These are phyloP conservation scores for Ceratopteris richardii DNA, from an alignment of 75 land plant species.

Conservation along the genomic window DNA sequence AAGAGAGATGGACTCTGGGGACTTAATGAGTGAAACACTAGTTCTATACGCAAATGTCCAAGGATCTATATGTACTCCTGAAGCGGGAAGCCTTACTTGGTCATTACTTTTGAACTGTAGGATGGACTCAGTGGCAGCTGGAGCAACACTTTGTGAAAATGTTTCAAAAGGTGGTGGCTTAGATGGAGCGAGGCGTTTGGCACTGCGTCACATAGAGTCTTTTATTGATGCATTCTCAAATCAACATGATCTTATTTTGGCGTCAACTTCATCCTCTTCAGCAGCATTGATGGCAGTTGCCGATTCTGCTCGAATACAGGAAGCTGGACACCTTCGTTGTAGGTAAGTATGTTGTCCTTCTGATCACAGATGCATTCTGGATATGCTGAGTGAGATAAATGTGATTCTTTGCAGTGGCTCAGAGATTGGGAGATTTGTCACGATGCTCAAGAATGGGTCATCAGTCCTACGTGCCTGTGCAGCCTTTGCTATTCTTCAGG, in stretches of 20 bases:
- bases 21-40: too few relatives aligned
- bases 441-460: constrained; percentile 77
- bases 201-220: constrained; percentile 74
- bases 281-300: constrained; percentile 66
- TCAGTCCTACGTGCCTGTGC: constrained; percentile 81
- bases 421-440: constrained; percentile 88
- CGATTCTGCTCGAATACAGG: constrained; percentile 79
- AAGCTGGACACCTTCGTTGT: constrained; percentile 99
- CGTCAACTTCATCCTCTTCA: constrained; percentile 68
- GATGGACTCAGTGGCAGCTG: constrained; percentile 69
- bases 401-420: constrained; percentile 51
- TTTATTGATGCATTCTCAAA: constrained; percentile 75
- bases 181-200: constrained; percentile 73
- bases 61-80: too few relatives aligned
- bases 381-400: too few relatives aligned
- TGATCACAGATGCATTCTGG: neutral
- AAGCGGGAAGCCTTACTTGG: too few relatives aligned
- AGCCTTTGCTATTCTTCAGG: constrained; percentile 98
- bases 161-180: constrained; percentile 51
- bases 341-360: constrained; percentile 34
- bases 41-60: too few relatives aligned
- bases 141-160: constrained; percentile 49
- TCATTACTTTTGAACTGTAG: constrained; percentile 30
- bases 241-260: constrained; percentile 53
- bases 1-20: too few relatives aligned